Conservation (phyloP, 371 early-diverging fungal genomes). For the Mucor velutinosus region DNA sequence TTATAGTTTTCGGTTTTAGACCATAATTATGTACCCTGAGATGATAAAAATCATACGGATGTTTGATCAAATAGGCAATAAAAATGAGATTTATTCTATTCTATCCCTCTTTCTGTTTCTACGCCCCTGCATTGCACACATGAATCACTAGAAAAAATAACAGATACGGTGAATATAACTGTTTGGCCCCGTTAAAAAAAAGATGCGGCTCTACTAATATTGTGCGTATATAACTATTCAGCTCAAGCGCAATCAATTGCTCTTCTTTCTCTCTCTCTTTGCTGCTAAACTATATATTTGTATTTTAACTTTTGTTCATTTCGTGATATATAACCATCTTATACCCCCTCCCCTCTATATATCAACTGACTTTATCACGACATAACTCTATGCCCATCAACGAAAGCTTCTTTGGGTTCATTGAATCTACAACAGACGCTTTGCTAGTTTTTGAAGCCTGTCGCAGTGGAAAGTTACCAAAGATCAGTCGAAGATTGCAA, state of each 20-base stretch:
- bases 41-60: neutral
- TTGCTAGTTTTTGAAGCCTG: slow-evolving; percentile 72
- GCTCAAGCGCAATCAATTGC: neutral
- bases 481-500: slow-evolving; percentile 63
- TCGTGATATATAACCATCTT: neutral
- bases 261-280: neutral
- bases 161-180: neutral
- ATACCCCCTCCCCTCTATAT: neutral
- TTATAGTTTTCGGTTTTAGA: neutral
- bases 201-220: neutral
- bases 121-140: slow-evolving; percentile 12
- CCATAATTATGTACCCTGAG: neutral
- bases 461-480: slow-evolving; percentile 58
- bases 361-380: neutral
- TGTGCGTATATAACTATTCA: neutral
- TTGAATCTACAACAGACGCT: slow-evolving; percentile 68
- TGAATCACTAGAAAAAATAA: slow-evolving; percentile 1
- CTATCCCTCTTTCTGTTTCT: slow-evolving; percentile 2
- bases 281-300: neutral
- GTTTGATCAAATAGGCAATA: slow-evolving; percentile 12
- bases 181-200: neutral
- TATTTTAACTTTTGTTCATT: neutral
- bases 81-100: slow-evolving; percentile 3
- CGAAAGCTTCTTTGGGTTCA: slow-evolving; percentile 56
- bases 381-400: slow-evolving; percentile 28